Base-by-base conservation (phyloP, 2,329 filamentous ascomycete species). In the Malbranchea zuffiana region DNA sequence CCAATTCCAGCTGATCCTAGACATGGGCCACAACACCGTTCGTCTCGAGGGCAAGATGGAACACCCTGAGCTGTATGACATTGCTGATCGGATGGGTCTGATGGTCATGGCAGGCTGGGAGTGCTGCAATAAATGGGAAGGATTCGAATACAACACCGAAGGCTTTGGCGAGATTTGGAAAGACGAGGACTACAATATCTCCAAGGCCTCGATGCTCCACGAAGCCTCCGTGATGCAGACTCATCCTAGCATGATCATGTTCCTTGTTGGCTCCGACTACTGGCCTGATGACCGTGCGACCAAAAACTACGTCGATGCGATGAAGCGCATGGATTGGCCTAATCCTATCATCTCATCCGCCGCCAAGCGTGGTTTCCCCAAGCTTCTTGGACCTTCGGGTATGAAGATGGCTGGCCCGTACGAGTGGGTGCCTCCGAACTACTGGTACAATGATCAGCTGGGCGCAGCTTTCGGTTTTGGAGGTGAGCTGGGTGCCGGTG, bases 381-480 rank as follows among this genome's bases (percentile, higher is more conserved):
- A 62, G 6, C 50, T 60, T 1, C 59, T 78, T 0, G 72, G 70
- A 0, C 68, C 70, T 0, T 68, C 69, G 0, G 75, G 75, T 1
- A 70, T 80, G 68, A 78, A 77, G 48, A 80, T 80, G 75, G 66
- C 71, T 0, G 75, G 75, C 0, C 75, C 75, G 0, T 80, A 80
- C 45, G 75, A 78, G 47, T 80, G 74, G 73, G 72, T 76, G 0
- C 71, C 75, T 0, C 75, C 75, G 0, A 75, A 71, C 44, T 79
- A 79, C 54, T 80, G 74, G 74, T 77, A 70, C 43, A 66, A 69
- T 30, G 52, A 64, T 39, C 53, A 65, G 32, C 47, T 68, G 0
- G 75, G 75, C 0, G 69, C 72, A 0, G 37, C 29, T 12, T 77
- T 74, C 45, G 75, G 75, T 0, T 79, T 80, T 42, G 75, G 74